These are phyloP conservation scores for Naganishia onofrii DNA, from an alignment of 768 basidiomycete species.

Conservation along the genomic window DNA sequence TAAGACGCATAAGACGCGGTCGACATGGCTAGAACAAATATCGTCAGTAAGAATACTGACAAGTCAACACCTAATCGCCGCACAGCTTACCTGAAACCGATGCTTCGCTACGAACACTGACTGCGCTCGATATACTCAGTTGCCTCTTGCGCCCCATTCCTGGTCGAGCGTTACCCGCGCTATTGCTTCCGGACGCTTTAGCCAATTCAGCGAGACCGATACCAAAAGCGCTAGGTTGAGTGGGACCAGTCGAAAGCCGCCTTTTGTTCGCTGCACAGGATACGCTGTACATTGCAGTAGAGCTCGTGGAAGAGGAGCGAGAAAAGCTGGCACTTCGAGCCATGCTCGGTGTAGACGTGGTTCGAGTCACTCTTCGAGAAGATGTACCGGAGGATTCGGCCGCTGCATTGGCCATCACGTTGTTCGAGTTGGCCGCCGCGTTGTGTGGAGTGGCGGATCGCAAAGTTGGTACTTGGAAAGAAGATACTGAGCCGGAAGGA, in stretches of 20 bases:
- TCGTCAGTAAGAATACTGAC: not conserved
- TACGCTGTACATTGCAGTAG: slow-evolving; percentile 16
- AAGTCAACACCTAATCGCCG: not conserved
- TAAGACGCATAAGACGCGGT: slow-evolving; percentile 25
- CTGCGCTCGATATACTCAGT: slow-evolving; percentile 26
- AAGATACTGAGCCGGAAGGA: not conserved
- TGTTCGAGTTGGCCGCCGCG: slow-evolving; percentile 6
- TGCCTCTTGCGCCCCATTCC: slow-evolving; percentile 25
- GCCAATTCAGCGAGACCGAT: slow-evolving; percentile 20
- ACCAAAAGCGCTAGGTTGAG: slow-evolving; percentile 13
- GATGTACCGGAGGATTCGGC: not conserved
- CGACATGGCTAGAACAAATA: slow-evolving; percentile 5
- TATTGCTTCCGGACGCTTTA: slow-evolving; percentile 7
- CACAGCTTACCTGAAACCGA: slow-evolving; percentile 24
- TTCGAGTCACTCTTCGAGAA: slow-evolving; percentile 16
- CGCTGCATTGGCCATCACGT: not conserved
- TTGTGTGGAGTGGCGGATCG: slow-evolving; percentile 14
- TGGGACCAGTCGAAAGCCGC: slow-evolving; percentile 5
- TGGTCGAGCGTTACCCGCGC: not conserved
- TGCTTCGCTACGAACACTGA: slow-evolving; percentile 29
- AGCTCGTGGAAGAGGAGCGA: slow-evolving; percentile 7
- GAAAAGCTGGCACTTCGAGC: slow-evolving; percentile 11
- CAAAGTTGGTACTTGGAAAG: slow-evolving; percentile 14
- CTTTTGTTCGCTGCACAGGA: slow-evolving; percentile 14
- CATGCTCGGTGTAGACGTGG: slow-evolving; percentile 11